Percentiles rank a stretch among this genome's conserved stretches.
Evolutionary conservation across 495 filamentous ascomycete genomes (phyloP).

Genomic region (Xylaria palmicola): DNA sequence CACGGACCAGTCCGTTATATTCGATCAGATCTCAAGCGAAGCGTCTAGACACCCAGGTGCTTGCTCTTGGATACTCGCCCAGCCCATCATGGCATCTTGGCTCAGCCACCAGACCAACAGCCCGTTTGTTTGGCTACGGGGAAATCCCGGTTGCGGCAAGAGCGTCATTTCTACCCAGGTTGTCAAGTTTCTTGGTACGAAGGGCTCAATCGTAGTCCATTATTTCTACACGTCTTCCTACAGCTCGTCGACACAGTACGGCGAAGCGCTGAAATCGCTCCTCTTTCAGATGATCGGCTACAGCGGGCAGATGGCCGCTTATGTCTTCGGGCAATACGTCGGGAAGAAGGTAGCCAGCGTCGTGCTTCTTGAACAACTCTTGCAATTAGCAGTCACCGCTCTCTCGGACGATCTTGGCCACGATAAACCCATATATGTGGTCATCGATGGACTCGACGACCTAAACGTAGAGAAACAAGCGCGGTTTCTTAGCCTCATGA

Average conservation of each 20-base stretch:
- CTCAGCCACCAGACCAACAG: slow-evolving; percentile 9
- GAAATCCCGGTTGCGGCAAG: slow-evolving; percentile 33
- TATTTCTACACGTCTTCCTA: slow-evolving; percentile 34
- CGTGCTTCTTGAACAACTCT: slow-evolving; percentile 22
- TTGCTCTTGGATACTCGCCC: slow-evolving; percentile 30
- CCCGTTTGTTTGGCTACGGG: slow-evolving; percentile 27
- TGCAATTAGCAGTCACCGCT: slow-evolving; percentile 10
- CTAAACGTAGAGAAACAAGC: slow-evolving; percentile 26
- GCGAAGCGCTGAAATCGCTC: slow-evolving; percentile 30
- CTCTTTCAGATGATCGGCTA: slow-evolving; percentile 28
- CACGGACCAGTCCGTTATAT: slow-evolving; percentile 27
- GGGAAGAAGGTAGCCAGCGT: slow-evolving; percentile 16
- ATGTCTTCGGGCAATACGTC: slow-evolving; percentile 26
- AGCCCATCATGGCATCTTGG: slow-evolving; percentile 27
- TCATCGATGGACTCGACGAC: slow-evolving; percentile 36
- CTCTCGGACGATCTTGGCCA: slow-evolving; percentile 13
- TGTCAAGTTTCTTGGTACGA: slow-evolving; percentile 18
- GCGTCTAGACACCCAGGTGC: slow-evolving; percentile 23
- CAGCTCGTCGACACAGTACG: slow-evolving; percentile 29
- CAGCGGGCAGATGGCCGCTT: slow-evolving; percentile 25
- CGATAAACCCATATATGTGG: slow-evolving; percentile 14
- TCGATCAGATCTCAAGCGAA: slow-evolving; percentile 21
- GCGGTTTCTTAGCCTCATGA: slow-evolving; percentile 22
- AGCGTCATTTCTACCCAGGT: slow-evolving; percentile 30
- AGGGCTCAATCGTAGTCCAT: slow-evolving; percentile 16